Conservation (phyloP, 73 alveolate genomes). For the Tetrahymena thermophila region DNA sequence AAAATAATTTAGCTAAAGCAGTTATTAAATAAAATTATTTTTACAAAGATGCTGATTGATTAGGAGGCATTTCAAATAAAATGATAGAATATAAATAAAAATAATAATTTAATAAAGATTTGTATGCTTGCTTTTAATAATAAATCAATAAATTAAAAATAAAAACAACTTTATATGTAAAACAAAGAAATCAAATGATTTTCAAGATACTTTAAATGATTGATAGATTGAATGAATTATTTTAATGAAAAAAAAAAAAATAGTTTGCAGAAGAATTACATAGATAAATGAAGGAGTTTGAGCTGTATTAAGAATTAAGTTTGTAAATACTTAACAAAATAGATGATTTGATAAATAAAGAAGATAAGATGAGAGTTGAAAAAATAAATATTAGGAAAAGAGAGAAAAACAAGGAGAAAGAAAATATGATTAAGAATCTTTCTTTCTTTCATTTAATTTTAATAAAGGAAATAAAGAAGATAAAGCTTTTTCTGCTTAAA, state of each 20-base stretch:
- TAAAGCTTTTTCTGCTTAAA: background rate
- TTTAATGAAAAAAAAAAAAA: too few relatives aligned
- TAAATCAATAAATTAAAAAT: too few relatives aligned
- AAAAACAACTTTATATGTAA: too few relatives aligned
- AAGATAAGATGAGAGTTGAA: background rate
- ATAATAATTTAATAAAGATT: background rate
- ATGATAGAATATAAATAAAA: background rate
- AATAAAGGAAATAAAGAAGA: background rate
- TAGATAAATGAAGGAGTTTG: background rate
- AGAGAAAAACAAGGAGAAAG: background rate
- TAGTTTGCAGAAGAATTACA: background rate
- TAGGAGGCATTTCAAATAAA: background rate
- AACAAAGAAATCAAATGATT: background rate
- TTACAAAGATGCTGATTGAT: background rate
- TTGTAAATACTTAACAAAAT: background rate
- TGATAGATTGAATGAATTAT: background rate
- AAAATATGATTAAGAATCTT: background rate
- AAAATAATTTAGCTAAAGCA: too few relatives aligned
- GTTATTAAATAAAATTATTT: too few relatives aligned
- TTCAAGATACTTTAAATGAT: background rate
- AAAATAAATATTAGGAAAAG: background rate
- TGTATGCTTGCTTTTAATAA: background rate
- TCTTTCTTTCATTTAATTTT: background rate
- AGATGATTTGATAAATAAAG: background rate
- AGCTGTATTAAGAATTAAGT: background rate